These are phyloP conservation scores for Monilinia aucupariae DNA, from an alignment of 2,329 filamentous ascomycete genomes.

Conservation along the genomic window DNA sequence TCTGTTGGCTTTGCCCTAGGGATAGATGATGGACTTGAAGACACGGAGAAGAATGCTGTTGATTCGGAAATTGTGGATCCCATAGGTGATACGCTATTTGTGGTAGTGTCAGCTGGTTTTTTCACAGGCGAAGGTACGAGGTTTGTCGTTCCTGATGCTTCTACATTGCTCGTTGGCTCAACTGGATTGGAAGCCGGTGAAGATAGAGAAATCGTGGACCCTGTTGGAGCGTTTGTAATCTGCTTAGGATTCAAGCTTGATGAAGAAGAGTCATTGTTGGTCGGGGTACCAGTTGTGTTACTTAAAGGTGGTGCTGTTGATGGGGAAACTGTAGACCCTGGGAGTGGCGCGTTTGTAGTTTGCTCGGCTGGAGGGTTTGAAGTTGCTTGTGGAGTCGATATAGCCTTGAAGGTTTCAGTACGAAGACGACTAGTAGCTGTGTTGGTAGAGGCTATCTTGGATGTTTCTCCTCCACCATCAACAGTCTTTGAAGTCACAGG, in stretches of 20 bases:
- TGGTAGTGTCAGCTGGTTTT: not conserved
- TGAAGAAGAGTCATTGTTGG: not conserved
- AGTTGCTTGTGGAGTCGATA: constrained; percentile 4
- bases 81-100: not conserved
- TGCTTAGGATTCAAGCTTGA: not conserved
- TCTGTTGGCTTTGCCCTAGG: not conserved
- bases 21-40: not conserved
- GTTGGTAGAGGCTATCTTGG: not conserved
- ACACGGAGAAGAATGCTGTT: not conserved
- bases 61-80: not conserved
- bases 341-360: not conserved
- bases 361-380: not conserved
- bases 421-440: not conserved
- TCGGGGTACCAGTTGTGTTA: not conserved
- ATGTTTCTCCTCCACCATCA: not conserved
- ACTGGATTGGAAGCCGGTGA: too few species aligned
- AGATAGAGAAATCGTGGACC: not conserved
- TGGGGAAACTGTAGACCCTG: not conserved
- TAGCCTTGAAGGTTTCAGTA: not conserved
- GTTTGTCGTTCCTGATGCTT: not conserved
- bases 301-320: not conserved
- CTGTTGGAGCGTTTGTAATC: not conserved
- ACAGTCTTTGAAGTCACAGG: not conserved
- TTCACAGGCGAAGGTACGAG: not conserved
- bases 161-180: not conserved